Conservation (phyloP, 129 eudicot species). For the Artemisia tridentata region DNA sequence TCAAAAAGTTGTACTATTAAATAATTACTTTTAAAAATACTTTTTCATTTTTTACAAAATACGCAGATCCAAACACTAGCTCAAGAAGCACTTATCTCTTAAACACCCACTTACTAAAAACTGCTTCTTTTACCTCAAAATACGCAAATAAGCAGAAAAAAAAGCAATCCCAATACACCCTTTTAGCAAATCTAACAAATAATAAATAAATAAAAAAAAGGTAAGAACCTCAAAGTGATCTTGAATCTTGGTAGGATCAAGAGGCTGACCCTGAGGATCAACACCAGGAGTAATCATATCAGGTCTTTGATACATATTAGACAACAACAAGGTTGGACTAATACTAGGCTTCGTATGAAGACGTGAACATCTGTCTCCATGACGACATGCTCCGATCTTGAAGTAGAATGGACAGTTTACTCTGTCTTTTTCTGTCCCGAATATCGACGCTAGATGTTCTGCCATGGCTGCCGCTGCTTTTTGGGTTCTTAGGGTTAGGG, state of each 20-base stretch:
- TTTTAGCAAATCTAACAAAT: too few species aligned
- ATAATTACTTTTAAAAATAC: too few species aligned
- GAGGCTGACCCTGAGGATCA: slow-evolving; percentile 81
- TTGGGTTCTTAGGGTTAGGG: slow-evolving; percentile 38
- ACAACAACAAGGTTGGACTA: slow-evolving; percentile 74
- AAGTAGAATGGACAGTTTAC: slow-evolving; percentile 96
- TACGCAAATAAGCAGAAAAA: too few species aligned
- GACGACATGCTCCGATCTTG: slow-evolving; percentile 97
- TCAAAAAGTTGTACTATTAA: too few species aligned
- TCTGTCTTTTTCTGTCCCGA: slow-evolving; percentile 92
- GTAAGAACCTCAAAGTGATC: slow-evolving; percentile 75
- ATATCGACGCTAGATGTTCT: slow-evolving; percentile 86
- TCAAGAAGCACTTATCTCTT: too few species aligned
- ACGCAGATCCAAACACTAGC: too few species aligned
- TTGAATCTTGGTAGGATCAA: slow-evolving; percentile 79
- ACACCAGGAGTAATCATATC: slow-evolving; percentile 91
- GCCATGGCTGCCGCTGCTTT: slow-evolving; percentile 45
- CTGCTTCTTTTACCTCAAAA: too few species aligned
- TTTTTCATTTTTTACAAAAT: too few species aligned
- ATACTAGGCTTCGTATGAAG: slow-evolving; percentile 90
- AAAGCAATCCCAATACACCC: too few species aligned
- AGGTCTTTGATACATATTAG: slow-evolving; percentile 95
- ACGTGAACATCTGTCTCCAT: slow-evolving; percentile 85
- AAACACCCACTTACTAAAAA: too few species aligned
- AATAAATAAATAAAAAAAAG: neutral